Percentiles rank a stretch among this genome's conserved stretches.
Evolutionary conservation across 2,329 filamentous ascomycete species (phyloP).

Genomic region (Westerdykella aurantiaca): DNA sequence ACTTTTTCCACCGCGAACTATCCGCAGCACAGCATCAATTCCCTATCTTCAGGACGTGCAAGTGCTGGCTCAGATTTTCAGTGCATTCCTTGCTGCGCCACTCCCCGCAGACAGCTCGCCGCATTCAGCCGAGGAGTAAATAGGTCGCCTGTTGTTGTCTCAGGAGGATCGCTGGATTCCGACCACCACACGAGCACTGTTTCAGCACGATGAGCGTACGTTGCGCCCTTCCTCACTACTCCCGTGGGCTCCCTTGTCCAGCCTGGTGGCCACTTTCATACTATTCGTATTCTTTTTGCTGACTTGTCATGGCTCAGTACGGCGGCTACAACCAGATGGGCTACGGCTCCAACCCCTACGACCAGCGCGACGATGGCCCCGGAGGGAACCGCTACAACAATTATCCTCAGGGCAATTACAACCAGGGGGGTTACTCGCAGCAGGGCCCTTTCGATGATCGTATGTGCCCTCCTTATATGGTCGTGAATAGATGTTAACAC

Average conservation of each 20-base stretch:
- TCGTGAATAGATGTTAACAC: not conserved
- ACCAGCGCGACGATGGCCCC: slow-evolving; percentile 31
- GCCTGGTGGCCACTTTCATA: not conserved
- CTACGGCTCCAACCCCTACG: slow-evolving; percentile 42
- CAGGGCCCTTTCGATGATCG: slow-evolving; percentile 33
- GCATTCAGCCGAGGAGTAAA: slow-evolving; percentile 4
- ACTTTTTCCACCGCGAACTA: no score
- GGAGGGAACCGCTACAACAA: slow-evolving; percentile 51
- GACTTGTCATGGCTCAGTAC: slow-evolving; percentile 30
- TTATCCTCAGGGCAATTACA: slow-evolving; percentile 42
- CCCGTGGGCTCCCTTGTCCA: not conserved
- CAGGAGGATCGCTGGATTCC: slow-evolving; percentile 20
- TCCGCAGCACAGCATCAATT: no score
- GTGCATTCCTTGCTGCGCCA: not conserved
- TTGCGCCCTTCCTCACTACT: not conserved
- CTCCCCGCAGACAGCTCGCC: not conserved
- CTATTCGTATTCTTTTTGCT: slow-evolving; percentile 8
- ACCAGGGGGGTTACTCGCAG: slow-evolving; percentile 52
- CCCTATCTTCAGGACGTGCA: no score
- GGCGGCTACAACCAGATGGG: slow-evolving; percentile 38
- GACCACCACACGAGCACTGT: not conserved
- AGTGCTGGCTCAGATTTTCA: no score
- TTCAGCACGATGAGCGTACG: not conserved
- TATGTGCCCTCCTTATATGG: slow-evolving; percentile 11
- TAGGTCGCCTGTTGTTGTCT: slow-evolving; percentile 21